A percentile compares a stretch with the other conserved stretches of the same genome.
These are phyloP conservation scores for Solidago caesia DNA, from an alignment of 129 eudicot genomes.

Conservation along the genomic window DNA sequence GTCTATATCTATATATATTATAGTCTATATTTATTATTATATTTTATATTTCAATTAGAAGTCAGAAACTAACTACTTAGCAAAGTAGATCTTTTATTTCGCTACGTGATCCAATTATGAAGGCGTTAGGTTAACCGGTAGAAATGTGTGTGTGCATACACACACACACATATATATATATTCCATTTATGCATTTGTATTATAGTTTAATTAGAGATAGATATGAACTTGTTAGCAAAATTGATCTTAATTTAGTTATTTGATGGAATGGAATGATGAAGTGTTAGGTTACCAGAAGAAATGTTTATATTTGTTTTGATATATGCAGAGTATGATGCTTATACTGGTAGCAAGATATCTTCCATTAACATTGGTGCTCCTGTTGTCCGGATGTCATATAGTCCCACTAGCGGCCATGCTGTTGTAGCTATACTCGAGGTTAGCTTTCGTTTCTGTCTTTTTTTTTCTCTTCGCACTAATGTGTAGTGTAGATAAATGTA, in stretches of 20 bases:
- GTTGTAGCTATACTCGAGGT: constrained; percentile 96
- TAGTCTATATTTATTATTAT: no score
- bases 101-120: no score
- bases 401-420: constrained; percentile 86
- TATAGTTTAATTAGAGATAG: constrained; percentile 4
- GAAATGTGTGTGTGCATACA: no score
- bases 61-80: no score
- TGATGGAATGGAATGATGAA: constrained; percentile 1
- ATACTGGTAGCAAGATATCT: constrained; percentile 92
- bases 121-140: no score
- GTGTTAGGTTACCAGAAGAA: not conserved
- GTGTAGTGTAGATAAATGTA: not conserved
- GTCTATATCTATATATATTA: not conserved
- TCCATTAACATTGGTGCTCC: constrained; percentile 90
- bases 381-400: constrained; percentile 89
- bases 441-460: constrained; percentile 16
- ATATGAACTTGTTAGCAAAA: not conserved
- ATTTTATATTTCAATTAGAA: no score
- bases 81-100: no score
- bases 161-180: no score
- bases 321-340: constrained; percentile 79
- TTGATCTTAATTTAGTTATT: constrained; percentile 17
- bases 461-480: not conserved
- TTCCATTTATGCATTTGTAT: not conserved
- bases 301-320: not conserved